Evolutionary conservation across 257 asterid species (phyloP), one percentile per base, ranked within the genome.

Genomic region (Salvia splendens): DNA sequence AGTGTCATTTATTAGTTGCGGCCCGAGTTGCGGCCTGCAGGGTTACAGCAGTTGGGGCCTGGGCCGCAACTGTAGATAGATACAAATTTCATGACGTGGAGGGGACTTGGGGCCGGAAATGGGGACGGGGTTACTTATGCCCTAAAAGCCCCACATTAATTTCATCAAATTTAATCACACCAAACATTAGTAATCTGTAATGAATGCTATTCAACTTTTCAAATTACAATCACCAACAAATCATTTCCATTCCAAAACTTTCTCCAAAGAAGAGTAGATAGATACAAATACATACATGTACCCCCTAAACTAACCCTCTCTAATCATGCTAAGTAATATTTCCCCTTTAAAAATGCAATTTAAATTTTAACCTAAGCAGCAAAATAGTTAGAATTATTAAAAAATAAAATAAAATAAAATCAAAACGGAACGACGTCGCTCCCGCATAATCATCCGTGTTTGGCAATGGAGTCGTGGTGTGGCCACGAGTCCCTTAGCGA

Each of bases 401-500:
- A 12, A 4, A 15, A 0, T 14, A 15, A 8, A 57, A 47, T 49
- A 17, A n/a, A n/a, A 24, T 20, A 54, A 8, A 15, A 14, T 77
- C 68, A 93, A 73, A 81, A 86, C 15, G 82, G 84, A 71, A 83
- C 95, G 87, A 85, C 92, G 89, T 87, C 95, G 83, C 82, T 81
- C 80, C 95, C 87, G 59, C 88, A 16, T 53, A 86, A 77, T 86
- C 95, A 64, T 83, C 89, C 32, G 96, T 81, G 73, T 85, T n/a
- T 84, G 30, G 74, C 88, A 14, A 82, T 14, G 1, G 95, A 77
- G 20, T 85, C 84, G 9, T 76, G 73, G 16, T 76, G 73, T 14
- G 99, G 96, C 97, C 97, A 94, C 67, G 96, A 84, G 77, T 86
- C 83, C 15, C 95, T 81, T 15, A 94, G 80, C 73, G 81, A 62